These are phyloP conservation scores for Suzukiozyma palmioleophila DNA, from an alignment of 1,139 yeast genomes.

Conservation along the genomic window DNA sequence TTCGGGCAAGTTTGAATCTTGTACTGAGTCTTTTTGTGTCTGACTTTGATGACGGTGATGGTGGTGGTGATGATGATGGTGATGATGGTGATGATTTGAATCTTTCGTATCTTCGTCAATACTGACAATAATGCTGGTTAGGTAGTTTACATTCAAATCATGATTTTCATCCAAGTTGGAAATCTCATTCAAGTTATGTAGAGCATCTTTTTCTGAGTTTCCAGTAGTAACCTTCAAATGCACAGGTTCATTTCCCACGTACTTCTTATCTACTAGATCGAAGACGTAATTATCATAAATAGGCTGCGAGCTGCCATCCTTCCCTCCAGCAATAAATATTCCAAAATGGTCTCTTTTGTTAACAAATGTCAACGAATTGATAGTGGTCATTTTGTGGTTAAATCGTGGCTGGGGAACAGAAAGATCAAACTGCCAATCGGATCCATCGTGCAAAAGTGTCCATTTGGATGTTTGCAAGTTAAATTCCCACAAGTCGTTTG, in stretches of 20 bases:
- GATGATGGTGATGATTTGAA: conserved; percentile 9
- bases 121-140: conserved; percentile 30
- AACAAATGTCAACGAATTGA: conserved; percentile 37
- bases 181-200: conserved; percentile 14
- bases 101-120: conserved; percentile 28
- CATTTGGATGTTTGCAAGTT: conserved; percentile 48
- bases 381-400: conserved; percentile 48
- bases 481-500: conserved; percentile 67
- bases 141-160: conserved; percentile 27
- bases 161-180: conserved; percentile 17
- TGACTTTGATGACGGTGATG: not conserved
- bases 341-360: conserved; percentile 50
- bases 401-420: conserved; percentile 41
- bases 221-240: conserved; percentile 20
- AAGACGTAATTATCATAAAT: conserved; percentile 44
- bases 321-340: conserved; percentile 59
- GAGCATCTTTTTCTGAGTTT: conserved; percentile 8
- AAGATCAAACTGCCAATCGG: conserved; percentile 18
- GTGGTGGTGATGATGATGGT: not conserved
- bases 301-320: conserved; percentile 37
- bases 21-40: not conserved
- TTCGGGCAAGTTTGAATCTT: not conserved
- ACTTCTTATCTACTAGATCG: conserved; percentile 47
- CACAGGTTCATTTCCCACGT: conserved; percentile 34
- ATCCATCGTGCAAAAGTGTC: conserved; percentile 46